Evolutionary conservation across 768 basidiomycete species (phyloP).

Genomic region (Phylloporus sp.): DNA sequence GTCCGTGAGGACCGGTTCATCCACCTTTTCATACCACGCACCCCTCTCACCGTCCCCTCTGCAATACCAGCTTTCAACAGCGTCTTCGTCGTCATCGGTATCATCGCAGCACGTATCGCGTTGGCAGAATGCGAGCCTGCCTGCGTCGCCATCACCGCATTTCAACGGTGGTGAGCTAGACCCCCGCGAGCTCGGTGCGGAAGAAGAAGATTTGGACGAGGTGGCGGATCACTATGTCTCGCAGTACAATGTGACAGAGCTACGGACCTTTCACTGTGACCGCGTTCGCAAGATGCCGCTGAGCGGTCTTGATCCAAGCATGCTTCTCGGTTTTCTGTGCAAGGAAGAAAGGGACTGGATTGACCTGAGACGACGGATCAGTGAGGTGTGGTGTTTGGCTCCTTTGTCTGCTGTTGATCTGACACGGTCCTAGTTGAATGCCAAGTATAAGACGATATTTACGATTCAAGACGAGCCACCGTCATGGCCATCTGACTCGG

Average conservation of each 20-base stretch:
- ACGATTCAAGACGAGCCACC: slow-evolving; percentile 87
- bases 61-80: slow-evolving; percentile 56
- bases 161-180: slow-evolving; percentile 32
- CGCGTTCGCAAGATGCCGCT: slow-evolving; percentile 93
- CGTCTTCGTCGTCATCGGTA: slow-evolving; percentile 32
- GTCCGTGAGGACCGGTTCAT: slow-evolving; percentile 48
- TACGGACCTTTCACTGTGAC: slow-evolving; percentile 96
- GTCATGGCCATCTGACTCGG: slow-evolving; percentile 71
- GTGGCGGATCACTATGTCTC: slow-evolving; percentile 61
- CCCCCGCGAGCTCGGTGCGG: slow-evolving; percentile 35
- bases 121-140: slow-evolving; percentile 27
- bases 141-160: slow-evolving; percentile 17
- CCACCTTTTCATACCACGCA: slow-evolving; percentile 52
- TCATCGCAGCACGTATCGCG: slow-evolving; percentile 32
- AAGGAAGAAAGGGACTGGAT: slow-evolving; percentile 81
- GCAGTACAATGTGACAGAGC: slow-evolving; percentile 68
- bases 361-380: slow-evolving; percentile 70
- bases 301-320: slow-evolving; percentile 88
- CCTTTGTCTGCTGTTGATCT: not conserved
- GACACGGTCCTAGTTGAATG: slow-evolving; percentile 14
- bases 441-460: slow-evolving; percentile 72
- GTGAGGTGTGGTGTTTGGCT: slow-evolving; percentile 51
- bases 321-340: slow-evolving; percentile 92
- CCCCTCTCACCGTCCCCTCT: slow-evolving; percentile 62
- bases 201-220: slow-evolving; percentile 36